Percentiles rank a stretch among this genome's conserved stretches.
Evolutionary conservation across 805 yeast species (phyloP).

Genomic region (Metschnikowia cubensis): DNA sequence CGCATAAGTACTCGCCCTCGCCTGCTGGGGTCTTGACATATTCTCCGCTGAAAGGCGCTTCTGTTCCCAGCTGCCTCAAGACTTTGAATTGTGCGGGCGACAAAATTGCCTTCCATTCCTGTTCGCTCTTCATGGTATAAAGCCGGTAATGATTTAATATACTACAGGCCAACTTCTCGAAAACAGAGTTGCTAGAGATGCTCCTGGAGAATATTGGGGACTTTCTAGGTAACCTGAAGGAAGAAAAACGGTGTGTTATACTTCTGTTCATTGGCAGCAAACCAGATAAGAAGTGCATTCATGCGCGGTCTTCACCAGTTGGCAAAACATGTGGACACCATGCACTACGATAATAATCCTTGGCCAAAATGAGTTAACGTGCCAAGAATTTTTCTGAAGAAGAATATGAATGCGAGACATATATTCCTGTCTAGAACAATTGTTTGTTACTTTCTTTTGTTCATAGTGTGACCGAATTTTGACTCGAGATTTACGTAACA

Average conservation of each 20-base stretch:
- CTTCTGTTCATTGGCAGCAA: conserved; percentile 4
- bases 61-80: conserved; percentile 71
- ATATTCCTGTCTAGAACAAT: neutral
- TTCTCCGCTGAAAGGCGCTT: conserved; percentile 61
- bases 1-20: conserved; percentile 76
- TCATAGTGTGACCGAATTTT: neutral
- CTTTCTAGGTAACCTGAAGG: neutral
- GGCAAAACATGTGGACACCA: neutral
- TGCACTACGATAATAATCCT: conserved; percentile 3
- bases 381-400: too few species aligned
- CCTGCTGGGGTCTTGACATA: conserved; percentile 50
- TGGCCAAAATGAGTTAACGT: too few species aligned
- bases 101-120: conserved; percentile 78
- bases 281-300: neutral
- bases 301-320: neutral
- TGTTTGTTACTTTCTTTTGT: neutral
- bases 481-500: neutral
- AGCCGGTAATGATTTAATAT: neutral
- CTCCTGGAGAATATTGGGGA: neutral
- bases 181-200: neutral
- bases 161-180: neutral
- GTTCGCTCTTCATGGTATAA: conserved; percentile 30
- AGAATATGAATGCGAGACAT: too few species aligned
- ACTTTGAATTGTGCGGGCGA: conserved; percentile 76
- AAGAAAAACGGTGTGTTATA: neutral